Base-by-base conservation (phyloP, 2,329 filamentous ascomycete genomes). In the Diplodia scrobiculata region DNA sequence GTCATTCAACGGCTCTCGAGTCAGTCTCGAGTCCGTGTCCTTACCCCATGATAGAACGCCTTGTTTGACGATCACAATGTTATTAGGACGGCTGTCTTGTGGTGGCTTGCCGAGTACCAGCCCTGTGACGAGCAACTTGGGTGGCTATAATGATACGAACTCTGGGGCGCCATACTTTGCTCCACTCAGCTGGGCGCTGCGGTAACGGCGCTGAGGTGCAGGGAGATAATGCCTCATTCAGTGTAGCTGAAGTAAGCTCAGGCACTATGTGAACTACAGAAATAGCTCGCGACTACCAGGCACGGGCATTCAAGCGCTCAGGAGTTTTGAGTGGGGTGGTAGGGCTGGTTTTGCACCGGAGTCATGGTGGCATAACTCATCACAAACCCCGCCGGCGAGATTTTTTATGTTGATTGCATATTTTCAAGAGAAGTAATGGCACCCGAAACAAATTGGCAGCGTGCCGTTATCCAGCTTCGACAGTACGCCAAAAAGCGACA, bases 251-350 rank as follows among this genome's bases (percentile, higher is more conserved):
- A 7, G 2, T 0, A 5, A n/a, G 38, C 4, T 9, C 38, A 7
- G 6, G 0, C 19, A 45, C 10, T 9, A 7, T 19, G 7, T 0
- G 3, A 1, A n/a, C 17, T 1, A 1, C 29, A 19, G n/a, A 45
- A 19, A 3, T 2, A n/a, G 5, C n/a, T 19, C 9, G 0, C n/a
- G 2, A 45, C 1, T 3, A n/a, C 2, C 17, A 10, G 7, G 5
- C n/a, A 19, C 1, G 9, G 9, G 3, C 10, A 11, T 11, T 10
- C 10, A 13, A 0, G 0, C 9, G 34, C 34, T 3, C 34, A 36
- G 5, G 7, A 34, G 9, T 10, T 10, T 36, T 36, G 10, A 10
- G 10, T 1, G 34, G 3, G 34, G 9, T 36, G 34, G 9, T 7
- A 10, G 32, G 25, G 25, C 25, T 25, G 25, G 3, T 0, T 3